Percentiles rank a stretch among this genome's conserved stretches.
Evolutionary conservation across 2,329 filamentous ascomycete species (phyloP).

Genomic region (Botrytis fabae): DNA sequence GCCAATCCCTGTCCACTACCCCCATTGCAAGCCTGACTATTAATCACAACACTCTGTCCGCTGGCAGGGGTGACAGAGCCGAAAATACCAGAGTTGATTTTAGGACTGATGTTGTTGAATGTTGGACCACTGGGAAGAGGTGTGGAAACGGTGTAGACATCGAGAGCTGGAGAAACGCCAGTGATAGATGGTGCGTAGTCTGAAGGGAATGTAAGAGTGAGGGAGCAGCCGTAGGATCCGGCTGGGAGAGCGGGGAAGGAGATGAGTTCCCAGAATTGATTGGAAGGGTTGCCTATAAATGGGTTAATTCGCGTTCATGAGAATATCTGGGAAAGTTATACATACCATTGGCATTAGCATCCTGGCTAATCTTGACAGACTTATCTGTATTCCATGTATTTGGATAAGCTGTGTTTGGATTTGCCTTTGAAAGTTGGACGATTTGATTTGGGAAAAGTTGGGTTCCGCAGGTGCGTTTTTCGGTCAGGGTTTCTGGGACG

Average conservation of each 20-base stretch:
- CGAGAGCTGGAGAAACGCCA: constrained; percentile 17
- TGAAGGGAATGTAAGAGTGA: constrained; percentile 9
- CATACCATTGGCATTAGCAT: constrained; percentile 11
- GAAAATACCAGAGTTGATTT: constrained; percentile 16
- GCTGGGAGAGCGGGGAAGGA: constrained; percentile 4
- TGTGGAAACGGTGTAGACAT: constrained; percentile 19
- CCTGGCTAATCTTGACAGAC: constrained; percentile 15
- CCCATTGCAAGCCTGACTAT: constrained; percentile 15
- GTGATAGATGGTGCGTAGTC: neutral
- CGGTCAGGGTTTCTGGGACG: neutral
- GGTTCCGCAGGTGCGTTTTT: constrained; percentile 16
- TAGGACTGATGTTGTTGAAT: constrained; percentile 17
- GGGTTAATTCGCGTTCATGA: neutral
- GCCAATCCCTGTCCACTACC: constrained; percentile 19
- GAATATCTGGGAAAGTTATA: neutral
- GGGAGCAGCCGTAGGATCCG: constrained; percentile 18
- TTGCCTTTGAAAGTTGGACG: constrained; percentile 18
- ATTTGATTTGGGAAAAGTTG: constrained; percentile 15
- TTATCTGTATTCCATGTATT: constrained; percentile 14
- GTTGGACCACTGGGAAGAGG: constrained; percentile 18
- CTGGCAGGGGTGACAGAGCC: constrained; percentile 22
- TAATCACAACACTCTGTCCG: constrained; percentile 19
- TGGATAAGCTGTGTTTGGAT: neutral
- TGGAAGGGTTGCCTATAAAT: neutral
- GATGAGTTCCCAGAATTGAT: constrained; percentile 7